Evolutionary conservation across 345 rosid genomes (phyloP).

Genomic region (Arabis alpina): DNA sequence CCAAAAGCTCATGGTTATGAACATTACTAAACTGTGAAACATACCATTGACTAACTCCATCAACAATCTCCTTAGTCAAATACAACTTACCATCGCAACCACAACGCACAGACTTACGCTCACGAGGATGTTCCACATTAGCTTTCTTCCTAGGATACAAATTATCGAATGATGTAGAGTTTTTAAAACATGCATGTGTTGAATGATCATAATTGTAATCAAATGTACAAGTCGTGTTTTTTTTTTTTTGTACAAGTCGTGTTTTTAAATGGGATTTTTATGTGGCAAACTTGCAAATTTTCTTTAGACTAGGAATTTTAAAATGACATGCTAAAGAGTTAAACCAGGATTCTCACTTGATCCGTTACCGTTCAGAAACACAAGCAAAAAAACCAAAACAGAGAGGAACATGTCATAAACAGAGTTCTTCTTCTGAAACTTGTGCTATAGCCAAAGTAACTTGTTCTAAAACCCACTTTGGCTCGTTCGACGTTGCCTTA

Average conservation of each 20-base stretch:
- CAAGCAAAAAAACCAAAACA: constrained; percentile 1
- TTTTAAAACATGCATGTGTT: constrained; percentile 19
- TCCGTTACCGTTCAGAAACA: constrained; percentile 22
- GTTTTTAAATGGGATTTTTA: not conserved
- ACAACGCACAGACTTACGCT: constrained; percentile 86
- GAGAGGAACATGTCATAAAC: constrained; percentile 1
- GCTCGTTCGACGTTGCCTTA: constrained; percentile 44
- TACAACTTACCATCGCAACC: constrained; percentile 95
- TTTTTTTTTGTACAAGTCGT: too few relatives aligned
- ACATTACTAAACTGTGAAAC: constrained; percentile 93
- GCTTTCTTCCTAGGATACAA: constrained; percentile 79
- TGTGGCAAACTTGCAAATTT: too few relatives aligned
- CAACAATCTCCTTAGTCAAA: constrained; percentile 72
- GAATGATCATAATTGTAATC: not conserved
- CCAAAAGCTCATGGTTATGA: constrained; percentile 91
- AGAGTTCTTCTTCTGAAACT: constrained; percentile 2
- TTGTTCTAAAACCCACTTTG: constrained; percentile 21
- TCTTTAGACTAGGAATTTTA: too few relatives aligned
- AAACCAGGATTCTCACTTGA: not conserved
- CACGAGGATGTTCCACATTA: constrained; percentile 91
- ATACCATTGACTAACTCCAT: constrained; percentile 75
- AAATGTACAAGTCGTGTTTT: too few relatives aligned
- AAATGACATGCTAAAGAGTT: too few relatives aligned
- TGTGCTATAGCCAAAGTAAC: not conserved
- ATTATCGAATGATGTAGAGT: constrained; percentile 32